Percentiles rank a stretch among this genome's conserved stretches.
These are phyloP conservation scores for Jamesozyma rosinii DNA, from an alignment of 805 yeast genomes.

Conservation along the genomic window DNA sequence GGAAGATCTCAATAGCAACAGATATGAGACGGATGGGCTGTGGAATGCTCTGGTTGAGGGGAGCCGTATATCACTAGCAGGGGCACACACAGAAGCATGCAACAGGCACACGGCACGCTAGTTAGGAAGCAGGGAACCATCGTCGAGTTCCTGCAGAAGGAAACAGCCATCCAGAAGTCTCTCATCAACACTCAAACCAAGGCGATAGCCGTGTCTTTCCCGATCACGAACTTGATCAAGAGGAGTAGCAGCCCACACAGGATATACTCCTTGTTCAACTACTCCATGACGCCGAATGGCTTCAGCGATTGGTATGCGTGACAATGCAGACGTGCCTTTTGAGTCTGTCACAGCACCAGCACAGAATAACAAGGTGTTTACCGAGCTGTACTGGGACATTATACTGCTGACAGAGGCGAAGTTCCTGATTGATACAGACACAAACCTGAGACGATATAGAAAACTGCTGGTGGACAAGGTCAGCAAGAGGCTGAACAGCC, in stretches of 20 bases:
- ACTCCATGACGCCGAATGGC: slow-evolving; percentile 16
- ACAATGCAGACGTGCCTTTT: slow-evolving; percentile 11
- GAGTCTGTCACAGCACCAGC: neutral
- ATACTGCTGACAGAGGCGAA: slow-evolving; percentile 23
- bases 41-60: too few species aligned
- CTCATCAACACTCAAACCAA: neutral
- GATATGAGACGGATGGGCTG: too few species aligned
- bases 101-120: neutral
- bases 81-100: too few species aligned
- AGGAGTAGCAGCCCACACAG: neutral
- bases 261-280: slow-evolving; percentile 9
- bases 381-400: slow-evolving; percentile 29
- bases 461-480: slow-evolving; percentile 1
- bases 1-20: too few species aligned
- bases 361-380: slow-evolving; percentile 1
- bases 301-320: slow-evolving; percentile 29
- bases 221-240: slow-evolving; percentile 17
- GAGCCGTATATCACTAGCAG: too few species aligned
- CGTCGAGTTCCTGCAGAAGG: neutral
- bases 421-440: slow-evolving; percentile 9
- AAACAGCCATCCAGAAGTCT: neutral
- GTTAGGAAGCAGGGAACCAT: slow-evolving; percentile 1
- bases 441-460: slow-evolving; percentile 1
- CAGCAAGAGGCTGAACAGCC: neutral
- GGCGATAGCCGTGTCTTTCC: slow-evolving; percentile 16